These are phyloP conservation scores for Cymodocea nodosa DNA, from an alignment of 116 monocot genomes.

Conservation along the genomic window DNA sequence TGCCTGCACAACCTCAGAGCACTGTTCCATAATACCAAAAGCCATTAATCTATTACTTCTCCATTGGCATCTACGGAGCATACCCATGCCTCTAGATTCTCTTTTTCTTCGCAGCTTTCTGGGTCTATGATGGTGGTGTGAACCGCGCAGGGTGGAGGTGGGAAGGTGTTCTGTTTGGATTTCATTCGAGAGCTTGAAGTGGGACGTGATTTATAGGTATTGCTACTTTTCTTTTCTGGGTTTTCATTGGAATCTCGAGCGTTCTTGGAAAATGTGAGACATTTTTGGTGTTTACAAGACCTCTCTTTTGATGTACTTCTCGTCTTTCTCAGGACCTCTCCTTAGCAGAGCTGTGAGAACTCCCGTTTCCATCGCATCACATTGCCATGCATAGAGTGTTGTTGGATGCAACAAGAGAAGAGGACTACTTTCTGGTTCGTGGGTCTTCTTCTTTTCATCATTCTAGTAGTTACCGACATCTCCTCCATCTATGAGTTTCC, in stretches of 20 bases:
- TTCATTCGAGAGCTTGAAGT: slow-evolving; percentile 3
- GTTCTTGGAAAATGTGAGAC: neutral
- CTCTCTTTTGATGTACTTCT: neutral
- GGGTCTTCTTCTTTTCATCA: neutral
- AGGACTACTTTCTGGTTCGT: neutral
- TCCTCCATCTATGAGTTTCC: neutral
- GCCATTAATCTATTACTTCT: neutral
- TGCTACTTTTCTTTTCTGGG: neutral
- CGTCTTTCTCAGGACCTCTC: neutral
- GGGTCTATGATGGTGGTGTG: slow-evolving; percentile 7
- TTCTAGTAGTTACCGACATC: neutral
- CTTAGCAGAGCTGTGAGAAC: neutral
- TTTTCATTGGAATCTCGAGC: neutral
- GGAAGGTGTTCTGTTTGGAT: neutral
- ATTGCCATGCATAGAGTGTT: too few species aligned
- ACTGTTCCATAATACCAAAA: slow-evolving; percentile 6
- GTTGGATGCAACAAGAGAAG: neutral
- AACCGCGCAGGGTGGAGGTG: too few species aligned
- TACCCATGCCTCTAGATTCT: neutral
- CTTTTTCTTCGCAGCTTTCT: slow-evolving; percentile 12
- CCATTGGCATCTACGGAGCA: slow-evolving; percentile 35
- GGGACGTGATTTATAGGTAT: neutral
- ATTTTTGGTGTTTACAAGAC: neutral
- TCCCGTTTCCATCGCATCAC: neutral
- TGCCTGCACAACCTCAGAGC: neutral